Evolutionary conservation across 495 filamentous ascomycete species (phyloP).

Genomic region (Bryoglossum gracile): DNA sequence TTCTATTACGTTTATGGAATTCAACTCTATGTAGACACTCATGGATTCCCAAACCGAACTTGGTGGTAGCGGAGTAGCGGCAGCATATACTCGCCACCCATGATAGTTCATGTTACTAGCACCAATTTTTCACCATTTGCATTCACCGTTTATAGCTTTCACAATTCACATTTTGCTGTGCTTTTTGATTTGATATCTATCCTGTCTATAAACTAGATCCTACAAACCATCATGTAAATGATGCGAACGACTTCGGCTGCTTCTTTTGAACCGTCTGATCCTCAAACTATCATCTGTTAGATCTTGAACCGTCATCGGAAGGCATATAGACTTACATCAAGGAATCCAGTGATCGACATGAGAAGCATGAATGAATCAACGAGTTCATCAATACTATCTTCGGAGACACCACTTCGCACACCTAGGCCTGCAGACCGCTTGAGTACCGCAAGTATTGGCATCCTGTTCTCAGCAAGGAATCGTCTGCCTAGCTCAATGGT

Average conservation of each 20-base stretch:
- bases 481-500: constrained; percentile 61
- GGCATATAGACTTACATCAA: constrained; percentile 53
- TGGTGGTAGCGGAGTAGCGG: too few relatives aligned
- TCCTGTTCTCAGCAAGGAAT: constrained; percentile 75
- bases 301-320: too few relatives aligned
- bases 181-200: neutral
- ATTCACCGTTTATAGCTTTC: neutral
- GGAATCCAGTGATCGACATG: constrained; percentile 51
- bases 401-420: constrained; percentile 34
- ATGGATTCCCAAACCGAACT: too few relatives aligned
- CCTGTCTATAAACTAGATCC: too few relatives aligned
- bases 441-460: constrained; percentile 77
- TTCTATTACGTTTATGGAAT: too few relatives aligned
- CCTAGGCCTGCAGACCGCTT: constrained; percentile 84
- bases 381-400: constrained; percentile 44
- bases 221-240: constrained; percentile 24
- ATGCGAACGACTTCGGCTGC: constrained; percentile 6
- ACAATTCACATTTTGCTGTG: neutral
- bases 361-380: constrained; percentile 51
- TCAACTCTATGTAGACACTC: too few relatives aligned
- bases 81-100: too few relatives aligned
- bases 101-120: too few relatives aligned
- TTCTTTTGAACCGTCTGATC: constrained; percentile 13
- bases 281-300: constrained; percentile 15
- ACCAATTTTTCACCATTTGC: too few relatives aligned